phyloP scores from a whole-genome alignment of 768 basidiomycete species.

The Lactifluus rugatus region DNA sequence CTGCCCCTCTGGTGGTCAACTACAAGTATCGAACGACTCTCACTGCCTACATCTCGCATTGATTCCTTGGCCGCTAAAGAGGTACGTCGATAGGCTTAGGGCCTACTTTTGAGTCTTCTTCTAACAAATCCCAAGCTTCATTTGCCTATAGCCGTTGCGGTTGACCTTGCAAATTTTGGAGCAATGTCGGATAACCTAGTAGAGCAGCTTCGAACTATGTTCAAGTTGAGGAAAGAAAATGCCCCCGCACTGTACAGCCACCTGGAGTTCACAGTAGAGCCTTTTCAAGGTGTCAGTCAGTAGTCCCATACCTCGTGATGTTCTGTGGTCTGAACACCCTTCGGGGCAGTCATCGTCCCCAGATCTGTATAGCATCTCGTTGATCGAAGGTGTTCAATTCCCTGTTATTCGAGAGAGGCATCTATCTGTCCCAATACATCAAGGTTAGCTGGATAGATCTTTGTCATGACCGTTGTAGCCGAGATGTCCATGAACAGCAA shows the following conservation, averaged over 20 bases:
- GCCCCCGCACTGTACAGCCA: conserved; percentile 5
- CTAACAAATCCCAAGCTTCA: conserved; percentile 9
- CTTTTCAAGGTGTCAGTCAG: conserved; percentile 14
- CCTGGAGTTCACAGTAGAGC: conserved; percentile 8
- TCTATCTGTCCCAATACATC: conserved; percentile 14
- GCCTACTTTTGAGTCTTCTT: not conserved
- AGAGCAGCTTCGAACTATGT: not conserved
- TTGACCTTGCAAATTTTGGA: not conserved
- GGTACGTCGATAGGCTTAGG: conserved; percentile 2
- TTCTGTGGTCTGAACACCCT: conserved; percentile 4
- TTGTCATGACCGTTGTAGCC: not conserved
- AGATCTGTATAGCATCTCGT: conserved; percentile 9
- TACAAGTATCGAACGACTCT: conserved; percentile 78
- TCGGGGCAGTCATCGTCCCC: not conserved
- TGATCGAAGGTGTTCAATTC: conserved; percentile 1
- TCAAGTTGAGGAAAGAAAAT: conserved; percentile 8
- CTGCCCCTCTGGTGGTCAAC: conserved; percentile 91
- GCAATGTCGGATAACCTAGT: not conserved
- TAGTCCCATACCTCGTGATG: conserved; percentile 6
- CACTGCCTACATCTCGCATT: conserved; percentile 39
- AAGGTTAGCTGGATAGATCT: conserved; percentile 4
- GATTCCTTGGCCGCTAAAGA: conserved; percentile 9
- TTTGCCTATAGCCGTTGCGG: conserved; percentile 11
- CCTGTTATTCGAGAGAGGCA: conserved; percentile 9
- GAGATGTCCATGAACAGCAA: conserved; percentile 4